Evolutionary conservation across 2,329 filamentous ascomycete species (phyloP).

Genomic region (Hypoxylon sp.): DNA sequence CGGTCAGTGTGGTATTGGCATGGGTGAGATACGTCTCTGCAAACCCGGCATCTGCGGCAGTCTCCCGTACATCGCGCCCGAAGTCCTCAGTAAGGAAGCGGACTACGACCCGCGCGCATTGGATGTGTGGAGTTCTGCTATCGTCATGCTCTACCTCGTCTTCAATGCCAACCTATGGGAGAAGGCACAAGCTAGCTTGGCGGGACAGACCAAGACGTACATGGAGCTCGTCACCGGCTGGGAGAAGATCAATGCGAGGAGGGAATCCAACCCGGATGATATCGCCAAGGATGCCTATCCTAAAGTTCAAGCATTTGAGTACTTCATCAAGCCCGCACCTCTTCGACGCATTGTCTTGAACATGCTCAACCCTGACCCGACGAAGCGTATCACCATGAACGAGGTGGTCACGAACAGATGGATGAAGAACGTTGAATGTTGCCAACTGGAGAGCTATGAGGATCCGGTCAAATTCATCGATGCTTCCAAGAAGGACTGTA

Average conservation of each 20-base stretch:
- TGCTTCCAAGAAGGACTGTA: constrained; percentile 68
- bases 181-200: constrained; percentile 66
- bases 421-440: constrained; percentile 83
- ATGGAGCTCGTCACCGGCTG: constrained; percentile 76
- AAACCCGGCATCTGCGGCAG: constrained; percentile 87
- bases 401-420: constrained; percentile 80
- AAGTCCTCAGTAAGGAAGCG: constrained; percentile 79
- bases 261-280: constrained; percentile 55
- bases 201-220: constrained; percentile 68
- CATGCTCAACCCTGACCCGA: constrained; percentile 87
- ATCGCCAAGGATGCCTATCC: constrained; percentile 76
- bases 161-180: constrained; percentile 82
- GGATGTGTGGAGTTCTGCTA: constrained; percentile 88
- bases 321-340: constrained; percentile 74
- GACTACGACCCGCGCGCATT: constrained; percentile 81
- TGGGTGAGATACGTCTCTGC: constrained; percentile 79
- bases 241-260: constrained; percentile 75
- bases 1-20: constrained; percentile 80
- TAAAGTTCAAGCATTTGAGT: constrained; percentile 75
- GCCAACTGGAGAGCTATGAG: constrained; percentile 77
- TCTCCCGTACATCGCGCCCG: constrained; percentile 88
- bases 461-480: constrained; percentile 74
- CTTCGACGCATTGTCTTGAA: constrained; percentile 79
- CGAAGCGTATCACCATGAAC: constrained; percentile 76
- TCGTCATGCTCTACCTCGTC: constrained; percentile 84